Percentiles rank a stretch among this genome's conserved stretches.
These are phyloP conservation scores for Leucosporidium creatinivorum DNA, from an alignment of 768 basidiomycete genomes.

Conservation along the genomic window DNA sequence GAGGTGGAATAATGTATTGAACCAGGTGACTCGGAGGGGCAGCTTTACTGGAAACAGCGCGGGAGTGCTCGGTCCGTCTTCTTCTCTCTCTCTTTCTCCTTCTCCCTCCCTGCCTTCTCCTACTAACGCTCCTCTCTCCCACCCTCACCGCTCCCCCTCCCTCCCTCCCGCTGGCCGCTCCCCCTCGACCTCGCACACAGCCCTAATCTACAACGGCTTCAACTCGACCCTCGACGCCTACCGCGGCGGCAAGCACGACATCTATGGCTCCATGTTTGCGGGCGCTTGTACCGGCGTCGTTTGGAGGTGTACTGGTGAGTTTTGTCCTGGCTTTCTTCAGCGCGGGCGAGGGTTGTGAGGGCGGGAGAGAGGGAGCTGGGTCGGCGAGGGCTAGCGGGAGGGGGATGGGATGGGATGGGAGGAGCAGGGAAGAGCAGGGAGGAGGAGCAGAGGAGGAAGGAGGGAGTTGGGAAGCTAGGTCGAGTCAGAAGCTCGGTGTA, in stretches of 20 bases:
- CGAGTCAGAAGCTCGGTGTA: neutral
- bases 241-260: constrained; percentile 79
- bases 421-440: neutral
- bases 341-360: neutral
- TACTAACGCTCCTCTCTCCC: too few relatives aligned
- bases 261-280: constrained; percentile 80
- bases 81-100: constrained; percentile 40
- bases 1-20: constrained; percentile 93
- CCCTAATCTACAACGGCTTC: constrained; percentile 89
- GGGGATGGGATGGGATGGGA: neutral
- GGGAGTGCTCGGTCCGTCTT: constrained; percentile 80
- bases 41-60: constrained; percentile 98
- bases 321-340: too few relatives aligned
- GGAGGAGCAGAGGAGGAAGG: neutral
- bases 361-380: neutral
- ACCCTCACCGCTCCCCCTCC: neutral
- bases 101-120: constrained; percentile 32
- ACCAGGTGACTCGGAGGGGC: constrained; percentile 91
- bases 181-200: constrained; percentile 47
- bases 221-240: constrained; percentile 86
- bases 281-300: constrained; percentile 83
- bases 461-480: neutral
- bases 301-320: constrained; percentile 87
- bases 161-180: neutral
- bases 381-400: neutral